Evolutionary conservation across 1,139 yeast species (phyloP), one percentile per base, ranked within the genome.

Genomic region (Zhuliangozyma blackwelliae): DNA sequence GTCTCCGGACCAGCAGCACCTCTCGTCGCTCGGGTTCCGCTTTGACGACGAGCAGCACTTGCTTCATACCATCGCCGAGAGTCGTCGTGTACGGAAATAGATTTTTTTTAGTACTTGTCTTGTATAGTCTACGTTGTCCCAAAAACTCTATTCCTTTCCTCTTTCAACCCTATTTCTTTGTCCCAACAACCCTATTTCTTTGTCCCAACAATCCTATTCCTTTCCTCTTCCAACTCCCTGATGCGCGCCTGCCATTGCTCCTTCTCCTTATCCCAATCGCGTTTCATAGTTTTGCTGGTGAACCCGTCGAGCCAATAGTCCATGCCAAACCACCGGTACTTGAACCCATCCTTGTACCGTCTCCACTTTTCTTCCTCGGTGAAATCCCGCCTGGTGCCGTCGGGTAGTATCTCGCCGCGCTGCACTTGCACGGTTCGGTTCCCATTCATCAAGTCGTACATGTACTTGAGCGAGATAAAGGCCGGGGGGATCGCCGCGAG

Each of bases 231-330:
- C 5, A 34, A 28, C 30, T 28, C 19, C 25, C 29, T 25, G 21
- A 29, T 29, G 13, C 20, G 26, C 27, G 25, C 31, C 21, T 27
- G 13, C 20, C 26, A 25, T 25, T 21, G 26, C 16, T 31, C 27
- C 22, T 22, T 12, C 11, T 32, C 27, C 21, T 29, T 35, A 13
- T 28, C 19, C 26, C 25, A 29, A 32, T 31, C 30, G 27, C 25
- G 19, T 10, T 35, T 48, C 65, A 68, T 63, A 5, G 75, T 67
- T 40, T 57, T 63, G 45, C 74, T 68, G 11, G 76, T 70, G 39
- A 67, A 65, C 13, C 75, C 75, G 39, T 70, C 75, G 37, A 68
- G 54, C 44, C 65, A 70, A 51, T 63, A 68, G 41, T 70, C 76
- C 36, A 50, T 55, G 1, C 76, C 76, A 47, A 70, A 70, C 11